Evolutionary conservation across 2,329 filamentous ascomycete genomes (phyloP), one percentile per base, ranked within the genome.

Genomic region (Diaporthe caulivora): DNA sequence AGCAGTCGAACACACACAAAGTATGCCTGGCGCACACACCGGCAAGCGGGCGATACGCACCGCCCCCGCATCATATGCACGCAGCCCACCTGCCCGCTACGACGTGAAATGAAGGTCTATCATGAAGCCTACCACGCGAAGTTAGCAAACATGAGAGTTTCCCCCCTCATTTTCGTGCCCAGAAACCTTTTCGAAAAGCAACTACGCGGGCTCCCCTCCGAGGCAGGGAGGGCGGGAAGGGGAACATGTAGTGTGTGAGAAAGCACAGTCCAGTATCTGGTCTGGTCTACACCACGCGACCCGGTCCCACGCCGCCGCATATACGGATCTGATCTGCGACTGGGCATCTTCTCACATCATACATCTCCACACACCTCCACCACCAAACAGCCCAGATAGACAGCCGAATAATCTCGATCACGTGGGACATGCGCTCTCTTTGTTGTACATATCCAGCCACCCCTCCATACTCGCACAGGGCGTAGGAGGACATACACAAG

Each of bases 211-310:
- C n/a, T n/a, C n/a, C n/a, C n/a, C n/a, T n/a, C n/a, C n/a, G n/a
- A n/a, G n/a, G n/a, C n/a, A n/a, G n/a, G n/a, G n/a, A n/a, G n/a
- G n/a, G n/a, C n/a, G n/a, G n/a, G n/a, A n/a, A n/a, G n/a, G n/a
- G n/a, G n/a, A n/a, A n/a, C n/a, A n/a, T n/a, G n/a, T 18, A 26
- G 42, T 26, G 42, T 5, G 29, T 8, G 31, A 18, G 26, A 21
- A 49, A 65, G 42, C 62, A 51, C 44, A 67, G 47, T 40, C 24
- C 62, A 67, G 17, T 11, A 49, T 34, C 60, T 40, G 29, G 62
- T 21, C 62, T 53, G 13, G 13, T 2, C 8, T 40, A 40, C 37
- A 40, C 37, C 2, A 53, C 29, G 29, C 26, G 13, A 8, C 24
- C 13, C 13, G 37, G 26, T 11, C 62, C 37, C 21, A 21, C 9